These are phyloP conservation scores for Trichoderma sp. DNA, from an alignment of 2,329 filamentous ascomycete genomes.

Conservation along the genomic window DNA sequence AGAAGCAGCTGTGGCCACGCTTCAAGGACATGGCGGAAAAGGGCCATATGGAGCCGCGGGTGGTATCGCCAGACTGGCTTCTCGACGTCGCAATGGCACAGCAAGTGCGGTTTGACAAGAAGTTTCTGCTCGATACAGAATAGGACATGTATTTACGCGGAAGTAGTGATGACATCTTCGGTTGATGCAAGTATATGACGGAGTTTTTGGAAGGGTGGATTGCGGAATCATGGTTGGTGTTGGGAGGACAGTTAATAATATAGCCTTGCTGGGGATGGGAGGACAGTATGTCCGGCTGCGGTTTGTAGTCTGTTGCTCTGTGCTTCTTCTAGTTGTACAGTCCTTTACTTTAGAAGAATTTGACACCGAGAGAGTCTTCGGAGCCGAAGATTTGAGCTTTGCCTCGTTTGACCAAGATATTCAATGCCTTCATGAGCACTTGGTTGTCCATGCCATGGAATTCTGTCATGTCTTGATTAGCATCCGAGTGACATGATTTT, in stretches of 20 bases:
- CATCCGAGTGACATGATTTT: not conserved
- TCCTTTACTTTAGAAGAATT: constrained; percentile 74
- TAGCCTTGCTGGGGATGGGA: not conserved
- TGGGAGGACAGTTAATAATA: not conserved
- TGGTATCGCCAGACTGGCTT: constrained; percentile 88
- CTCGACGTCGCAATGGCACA: constrained; percentile 89
- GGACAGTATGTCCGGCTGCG: not conserved
- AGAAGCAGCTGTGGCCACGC: constrained; percentile 74
- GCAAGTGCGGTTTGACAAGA: constrained; percentile 66
- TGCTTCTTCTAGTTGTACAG: not conserved
- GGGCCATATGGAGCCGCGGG: constrained; percentile 75
- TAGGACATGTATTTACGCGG: not conserved
- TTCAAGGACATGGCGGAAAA: constrained; percentile 79
- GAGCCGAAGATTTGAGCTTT: constrained; percentile 92
- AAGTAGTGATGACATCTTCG: not conserved
- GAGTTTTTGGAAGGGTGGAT: constrained; percentile 20
- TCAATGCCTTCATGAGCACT: constrained; percentile 75
- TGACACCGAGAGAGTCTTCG: constrained; percentile 87
- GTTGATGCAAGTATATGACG: constrained; percentile 24
- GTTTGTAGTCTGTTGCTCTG: not conserved
- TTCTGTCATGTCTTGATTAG: constrained; percentile 51
- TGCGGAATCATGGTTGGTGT: not conserved
- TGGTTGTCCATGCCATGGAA: constrained; percentile 88
- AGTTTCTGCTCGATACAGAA: constrained; percentile 52
- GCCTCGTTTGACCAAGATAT: constrained; percentile 81